Evolutionary conservation across 495 filamentous ascomycete genomes (phyloP).

Genomic region (Evansstolkia leycettana): DNA sequence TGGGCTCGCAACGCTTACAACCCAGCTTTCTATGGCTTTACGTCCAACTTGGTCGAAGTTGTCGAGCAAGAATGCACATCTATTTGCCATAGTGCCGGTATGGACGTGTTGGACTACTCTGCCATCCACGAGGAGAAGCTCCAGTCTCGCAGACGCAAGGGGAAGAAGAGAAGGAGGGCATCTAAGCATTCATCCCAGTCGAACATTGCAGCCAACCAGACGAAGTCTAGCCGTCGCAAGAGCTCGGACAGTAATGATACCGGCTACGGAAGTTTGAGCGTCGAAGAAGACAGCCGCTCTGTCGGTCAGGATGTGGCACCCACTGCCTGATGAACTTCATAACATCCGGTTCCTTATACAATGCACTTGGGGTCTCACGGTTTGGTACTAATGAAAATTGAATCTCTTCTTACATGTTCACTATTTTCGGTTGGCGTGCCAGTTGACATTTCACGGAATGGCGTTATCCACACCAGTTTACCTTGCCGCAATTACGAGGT

Average conservation of each 20-base stretch:
- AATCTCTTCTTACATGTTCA: too few species aligned
- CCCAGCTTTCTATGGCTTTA: slow-evolving; percentile 34
- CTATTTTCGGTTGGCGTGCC: too few species aligned
- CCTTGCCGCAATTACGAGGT: too few species aligned
- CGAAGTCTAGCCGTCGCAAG: slow-evolving; percentile 10
- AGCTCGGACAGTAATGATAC: slow-evolving; percentile 20
- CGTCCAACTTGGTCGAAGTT: slow-evolving; percentile 21
- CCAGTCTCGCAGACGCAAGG: slow-evolving; percentile 54
- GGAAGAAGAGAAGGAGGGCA: slow-evolving; percentile 34
- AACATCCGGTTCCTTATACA: too few species aligned
- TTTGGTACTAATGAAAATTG: slow-evolving; percentile 1
- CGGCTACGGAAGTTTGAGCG: slow-evolving; percentile 19
- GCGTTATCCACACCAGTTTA: too few species aligned
- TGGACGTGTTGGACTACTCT: slow-evolving; percentile 26
- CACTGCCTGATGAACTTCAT: too few species aligned
- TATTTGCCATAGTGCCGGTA: slow-evolving; percentile 23
- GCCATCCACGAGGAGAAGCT: slow-evolving; percentile 38
- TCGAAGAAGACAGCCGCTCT: slow-evolving; percentile 11
- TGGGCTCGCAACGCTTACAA: slow-evolving; percentile 38
- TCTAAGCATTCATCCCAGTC: not conserved
- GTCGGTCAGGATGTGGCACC: too few species aligned
- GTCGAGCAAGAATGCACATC: slow-evolving; percentile 30
- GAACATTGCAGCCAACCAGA: not conserved
- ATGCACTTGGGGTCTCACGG: too few species aligned
- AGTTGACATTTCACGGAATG: too few species aligned